phyloP scores from a whole-genome alignment of 2,329 filamentous ascomycete species.

The Colletotrichum cuscutae region DNA sequence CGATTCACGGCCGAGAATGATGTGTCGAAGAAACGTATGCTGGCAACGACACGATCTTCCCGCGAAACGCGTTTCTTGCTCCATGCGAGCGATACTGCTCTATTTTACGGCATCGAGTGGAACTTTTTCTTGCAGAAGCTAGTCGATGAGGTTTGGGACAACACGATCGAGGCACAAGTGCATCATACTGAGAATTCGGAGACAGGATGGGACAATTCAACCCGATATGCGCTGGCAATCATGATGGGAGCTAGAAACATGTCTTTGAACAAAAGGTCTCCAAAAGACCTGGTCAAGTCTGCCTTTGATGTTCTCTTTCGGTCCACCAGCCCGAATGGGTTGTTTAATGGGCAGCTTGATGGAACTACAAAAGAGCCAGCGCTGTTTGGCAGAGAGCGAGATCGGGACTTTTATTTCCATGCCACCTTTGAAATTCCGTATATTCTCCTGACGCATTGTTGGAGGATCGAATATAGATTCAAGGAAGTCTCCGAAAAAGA shows the following conservation, averaged over 20 bases:
- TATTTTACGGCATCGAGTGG: background rate
- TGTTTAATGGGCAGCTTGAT: too few relatives aligned
- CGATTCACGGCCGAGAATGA: background rate
- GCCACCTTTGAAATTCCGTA: too few relatives aligned
- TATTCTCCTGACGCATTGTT: too few relatives aligned
- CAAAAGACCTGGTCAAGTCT: too few relatives aligned
- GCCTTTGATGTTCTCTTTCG: too few relatives aligned
- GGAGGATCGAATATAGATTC: too few relatives aligned
- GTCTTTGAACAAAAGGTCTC: background rate
- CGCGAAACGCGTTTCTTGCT: background rate
- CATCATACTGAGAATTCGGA: background rate
- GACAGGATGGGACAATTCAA: background rate
- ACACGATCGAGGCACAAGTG: background rate
- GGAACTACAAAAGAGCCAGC: too few relatives aligned
- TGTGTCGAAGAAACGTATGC: background rate
- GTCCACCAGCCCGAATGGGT: too few relatives aligned
- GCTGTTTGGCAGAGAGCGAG: too few relatives aligned
- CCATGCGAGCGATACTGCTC: background rate
- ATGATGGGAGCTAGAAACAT: background rate
- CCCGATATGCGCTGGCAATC: background rate
- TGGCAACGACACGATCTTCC: background rate
- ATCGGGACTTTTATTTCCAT: too few relatives aligned
- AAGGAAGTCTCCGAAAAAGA: too few relatives aligned
- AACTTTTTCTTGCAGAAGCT: background rate
- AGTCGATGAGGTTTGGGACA: background rate